Evolutionary conservation across 129 eudicot genomes (phyloP).

Genomic region (carrot (Daucus carota)): DNA sequence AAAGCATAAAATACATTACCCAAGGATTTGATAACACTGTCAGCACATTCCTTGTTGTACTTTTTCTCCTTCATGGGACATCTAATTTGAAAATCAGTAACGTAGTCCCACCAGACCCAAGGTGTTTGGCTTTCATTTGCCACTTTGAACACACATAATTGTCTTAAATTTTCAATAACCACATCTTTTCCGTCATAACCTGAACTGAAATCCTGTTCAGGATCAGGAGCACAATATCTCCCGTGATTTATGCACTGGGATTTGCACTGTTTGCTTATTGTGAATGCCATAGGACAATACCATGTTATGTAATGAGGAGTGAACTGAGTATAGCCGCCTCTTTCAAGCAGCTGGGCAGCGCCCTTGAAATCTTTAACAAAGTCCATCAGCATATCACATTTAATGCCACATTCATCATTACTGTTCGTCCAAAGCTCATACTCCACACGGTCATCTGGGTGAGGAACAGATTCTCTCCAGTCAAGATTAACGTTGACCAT

Average conservation of each 20-base stretch:
- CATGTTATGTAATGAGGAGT: constrained; percentile 35
- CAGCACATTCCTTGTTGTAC: constrained; percentile 31
- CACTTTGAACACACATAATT: constrained; percentile 27
- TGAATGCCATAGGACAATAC: constrained; percentile 33
- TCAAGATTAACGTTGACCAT: constrained; percentile 32
- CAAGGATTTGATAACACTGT: constrained; percentile 22
- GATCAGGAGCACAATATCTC: constrained; percentile 30
- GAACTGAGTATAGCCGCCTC: constrained; percentile 22
- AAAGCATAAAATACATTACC: constrained; percentile 10
- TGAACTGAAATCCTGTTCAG: constrained; percentile 26
- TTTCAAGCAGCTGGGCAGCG: constrained; percentile 27
- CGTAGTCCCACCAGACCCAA: constrained; percentile 32
- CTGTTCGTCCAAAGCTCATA: constrained; percentile 32
- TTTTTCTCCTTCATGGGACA: constrained; percentile 33
- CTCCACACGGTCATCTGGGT: constrained; percentile 32
- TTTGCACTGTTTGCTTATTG: constrained; percentile 28
- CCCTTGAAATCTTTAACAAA: constrained; percentile 27
- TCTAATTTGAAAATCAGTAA: constrained; percentile 26
- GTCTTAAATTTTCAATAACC: constrained; percentile 27
- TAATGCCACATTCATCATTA: constrained; percentile 28
- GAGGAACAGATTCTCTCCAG: constrained; percentile 34
- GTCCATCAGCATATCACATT: constrained; percentile 26
- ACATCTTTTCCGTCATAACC: constrained; percentile 34
- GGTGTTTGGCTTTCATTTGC: constrained; percentile 19
- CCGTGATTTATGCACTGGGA: constrained; percentile 26